phyloP scores from a whole-genome alignment of 805 yeast species.

The Millerozyma miso region DNA sequence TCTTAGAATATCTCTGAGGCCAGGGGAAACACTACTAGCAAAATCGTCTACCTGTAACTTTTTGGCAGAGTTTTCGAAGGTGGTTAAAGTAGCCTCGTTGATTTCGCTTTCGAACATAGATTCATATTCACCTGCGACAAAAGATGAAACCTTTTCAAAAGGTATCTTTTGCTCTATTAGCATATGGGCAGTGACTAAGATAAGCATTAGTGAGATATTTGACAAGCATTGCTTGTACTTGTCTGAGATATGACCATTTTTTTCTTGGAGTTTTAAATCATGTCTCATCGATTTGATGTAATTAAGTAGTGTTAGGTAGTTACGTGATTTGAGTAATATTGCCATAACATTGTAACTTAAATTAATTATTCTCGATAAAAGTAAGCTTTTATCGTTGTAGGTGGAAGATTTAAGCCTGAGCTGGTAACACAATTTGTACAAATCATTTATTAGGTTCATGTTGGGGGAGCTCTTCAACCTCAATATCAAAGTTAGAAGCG shows the following conservation, averaged over 20 bases:
- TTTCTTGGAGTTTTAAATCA: constrained; percentile 11
- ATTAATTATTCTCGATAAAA: constrained; percentile 18
- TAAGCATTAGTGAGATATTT: constrained; percentile 16
- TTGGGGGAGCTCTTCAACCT: constrained; percentile 43
- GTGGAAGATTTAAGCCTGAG: constrained; percentile 19
- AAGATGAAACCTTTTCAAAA: neutral
- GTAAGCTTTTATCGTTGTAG: neutral
- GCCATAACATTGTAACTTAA: constrained; percentile 31
- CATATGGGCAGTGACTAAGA: neutral
- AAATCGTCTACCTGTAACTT: neutral
- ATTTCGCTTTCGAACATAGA: constrained; percentile 1
- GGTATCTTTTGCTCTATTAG: neutral
- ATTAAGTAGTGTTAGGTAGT: constrained; percentile 23
- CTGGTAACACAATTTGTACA: constrained; percentile 41
- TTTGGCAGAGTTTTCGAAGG: constrained; percentile 1
- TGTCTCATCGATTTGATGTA: constrained; percentile 20
- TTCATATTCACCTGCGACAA: neutral
- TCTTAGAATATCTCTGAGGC: neutral
- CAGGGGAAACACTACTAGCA: neutral
- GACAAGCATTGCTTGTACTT: constrained; percentile 13
- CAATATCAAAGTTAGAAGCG: constrained; percentile 29
- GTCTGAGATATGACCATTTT: constrained; percentile 2
- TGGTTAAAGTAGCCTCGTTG: constrained; percentile 5
- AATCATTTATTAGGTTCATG: constrained; percentile 37
- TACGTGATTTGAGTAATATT: constrained; percentile 25